These are phyloP conservation scores for Spiraea crenata DNA, from an alignment of 331 rosid genomes.

Conservation along the genomic window DNA sequence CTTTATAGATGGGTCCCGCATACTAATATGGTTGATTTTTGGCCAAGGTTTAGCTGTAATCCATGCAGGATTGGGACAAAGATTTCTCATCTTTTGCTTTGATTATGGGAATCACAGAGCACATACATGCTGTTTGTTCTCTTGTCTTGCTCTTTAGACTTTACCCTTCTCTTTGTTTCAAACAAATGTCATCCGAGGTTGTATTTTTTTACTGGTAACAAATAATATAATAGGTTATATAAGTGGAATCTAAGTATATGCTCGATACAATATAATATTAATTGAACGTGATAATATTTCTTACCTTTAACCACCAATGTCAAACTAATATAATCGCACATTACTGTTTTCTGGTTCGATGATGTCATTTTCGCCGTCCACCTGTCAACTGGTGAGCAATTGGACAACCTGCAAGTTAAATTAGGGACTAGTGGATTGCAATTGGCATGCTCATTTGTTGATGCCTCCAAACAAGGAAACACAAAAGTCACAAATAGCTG, in stretches of 20 bases:
- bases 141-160: background rate
- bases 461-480: conserved; percentile 4
- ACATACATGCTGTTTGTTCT: conserved; percentile 17
- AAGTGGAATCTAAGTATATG: no score
- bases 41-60: conserved; percentile 30
- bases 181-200: background rate
- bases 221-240: no score
- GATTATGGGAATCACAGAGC: background rate
- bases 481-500: conserved; percentile 16
- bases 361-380: background rate
- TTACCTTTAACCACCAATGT: no score
- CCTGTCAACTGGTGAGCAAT: background rate
- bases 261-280: no score
- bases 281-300: no score
- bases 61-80: conserved; percentile 29
- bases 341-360: no score
- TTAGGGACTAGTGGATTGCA: background rate
- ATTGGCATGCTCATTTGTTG: conserved; percentile 7
- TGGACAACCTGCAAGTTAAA: background rate
- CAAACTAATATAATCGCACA: no score
- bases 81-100: background rate
- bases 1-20: conserved; percentile 21
- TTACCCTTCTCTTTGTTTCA: background rate
- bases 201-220: no score
- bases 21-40: background rate